These are phyloP conservation scores for Acmispon strigosus DNA, from an alignment of 306 rosid species.

Conservation along the genomic window DNA sequence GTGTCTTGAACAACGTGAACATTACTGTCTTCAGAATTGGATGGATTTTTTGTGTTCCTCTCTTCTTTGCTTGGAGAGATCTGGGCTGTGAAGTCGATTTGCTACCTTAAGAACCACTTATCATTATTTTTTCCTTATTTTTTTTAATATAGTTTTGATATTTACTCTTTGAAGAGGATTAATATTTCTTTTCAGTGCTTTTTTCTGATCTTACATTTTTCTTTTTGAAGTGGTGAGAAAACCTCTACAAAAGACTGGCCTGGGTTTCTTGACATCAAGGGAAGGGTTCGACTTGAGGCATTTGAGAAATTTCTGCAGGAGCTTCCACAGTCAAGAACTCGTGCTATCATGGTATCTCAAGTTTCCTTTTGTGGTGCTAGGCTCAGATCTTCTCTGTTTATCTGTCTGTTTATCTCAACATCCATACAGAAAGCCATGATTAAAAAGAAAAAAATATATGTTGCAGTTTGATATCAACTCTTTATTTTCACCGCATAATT, in stretches of 20 bases:
- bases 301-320: slow-evolving; percentile 87
- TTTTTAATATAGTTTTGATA: background rate
- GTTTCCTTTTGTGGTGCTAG: slow-evolving; percentile 42
- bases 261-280: slow-evolving; percentile 79
- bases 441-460: background rate
- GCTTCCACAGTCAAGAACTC: slow-evolving; percentile 83
- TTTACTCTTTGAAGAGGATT: background rate
- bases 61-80: background rate
- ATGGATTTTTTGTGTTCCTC: background rate
- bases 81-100: background rate
- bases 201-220: slow-evolving; percentile 23
- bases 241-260: slow-evolving; percentile 78
- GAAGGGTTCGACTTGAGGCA: slow-evolving; percentile 89
- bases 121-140: background rate
- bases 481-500: background rate
- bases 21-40: background rate
- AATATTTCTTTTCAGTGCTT: background rate
- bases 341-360: slow-evolving; percentile 93
- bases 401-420: background rate
- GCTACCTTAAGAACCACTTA: background rate
- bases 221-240: slow-evolving; percentile 75
- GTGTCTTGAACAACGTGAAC: background rate
- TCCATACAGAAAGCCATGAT: background rate
- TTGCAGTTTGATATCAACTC: slow-evolving; percentile 12
- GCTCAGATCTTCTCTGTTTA: slow-evolving; percentile 12